Base-by-base conservation (phyloP, 2,329 filamentous ascomycete genomes). In the Didymosphaeria variabile region DNA sequence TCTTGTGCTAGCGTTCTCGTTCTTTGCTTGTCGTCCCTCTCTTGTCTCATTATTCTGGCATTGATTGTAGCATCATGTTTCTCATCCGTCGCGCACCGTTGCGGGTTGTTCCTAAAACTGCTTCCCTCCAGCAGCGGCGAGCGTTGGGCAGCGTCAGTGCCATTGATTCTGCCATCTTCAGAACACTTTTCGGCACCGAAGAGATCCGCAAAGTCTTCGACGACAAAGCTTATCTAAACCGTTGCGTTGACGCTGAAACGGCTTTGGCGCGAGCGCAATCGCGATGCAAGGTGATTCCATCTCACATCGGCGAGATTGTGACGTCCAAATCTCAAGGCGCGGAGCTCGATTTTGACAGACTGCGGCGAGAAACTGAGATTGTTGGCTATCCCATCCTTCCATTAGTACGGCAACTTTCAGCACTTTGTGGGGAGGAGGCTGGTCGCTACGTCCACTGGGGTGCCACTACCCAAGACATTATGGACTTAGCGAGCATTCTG, bases 391-490 rank as follows among this genome's bases (percentile, higher is more conserved):
- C 84, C 0, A 84, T 86, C 9, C 75, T 86, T 0, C 82, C 83
- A 0, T 66, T 86, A 13, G 81, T 86, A 2, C 77, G 80, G 38
- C 84, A 86, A 60, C 70, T 86, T 26, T 79, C 79, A 1, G 72
- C 75, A 31, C 70, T 70, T 40, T 74, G 75, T 19, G 74, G 77
- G 4, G 75, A 79, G 2, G 75, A 75, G 68, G 74, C 71, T 17
- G 74, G 75, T 31, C 66, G 80, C 60, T 87, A 85, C 65, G 81
- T 87, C 12, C 85, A 87, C 67, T 87, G 85, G 85, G 85, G 85
- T 9, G 84, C 85, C 1, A 87, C 85, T 0, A 87, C 85, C 0
- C 85, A 87, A 63, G 85, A 87, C 64, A 86, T 87, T 60, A 87
- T 86, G 85, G 85, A 87, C 63, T 75, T 82, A 0, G 85, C 85